These are phyloP conservation scores for Prunus fruticosa DNA, from an alignment of 306 rosid species.

Conservation along the genomic window DNA sequence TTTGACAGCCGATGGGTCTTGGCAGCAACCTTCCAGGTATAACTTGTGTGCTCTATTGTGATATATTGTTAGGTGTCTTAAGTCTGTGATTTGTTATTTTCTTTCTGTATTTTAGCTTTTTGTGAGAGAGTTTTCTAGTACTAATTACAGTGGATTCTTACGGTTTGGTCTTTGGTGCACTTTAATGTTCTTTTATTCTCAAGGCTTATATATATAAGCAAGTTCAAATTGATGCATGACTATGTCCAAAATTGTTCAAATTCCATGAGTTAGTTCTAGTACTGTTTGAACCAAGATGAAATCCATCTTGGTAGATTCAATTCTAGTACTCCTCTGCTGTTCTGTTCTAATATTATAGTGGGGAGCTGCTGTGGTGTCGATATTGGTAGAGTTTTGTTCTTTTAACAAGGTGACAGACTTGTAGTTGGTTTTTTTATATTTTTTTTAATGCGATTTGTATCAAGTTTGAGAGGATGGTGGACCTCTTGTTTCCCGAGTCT, in stretches of 20 bases:
- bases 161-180: not conserved
- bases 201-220: not conserved
- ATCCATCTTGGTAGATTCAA: not conserved
- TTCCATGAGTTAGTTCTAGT: not conserved
- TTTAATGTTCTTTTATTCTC: not conserved
- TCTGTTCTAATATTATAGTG: not conserved
- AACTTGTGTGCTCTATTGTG: not conserved
- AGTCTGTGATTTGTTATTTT: not conserved
- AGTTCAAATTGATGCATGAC: not conserved
- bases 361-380: not conserved
- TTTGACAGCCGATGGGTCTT: constrained; percentile 87
- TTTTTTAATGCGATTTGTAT: not conserved
- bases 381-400: not conserved
- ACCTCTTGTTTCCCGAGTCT: not conserved
- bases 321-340: not conserved
- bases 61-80: not conserved
- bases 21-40: constrained; percentile 89
- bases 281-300: not conserved
- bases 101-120: not conserved
- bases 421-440: not conserved
- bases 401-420: not conserved
- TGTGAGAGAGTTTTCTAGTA: not conserved
- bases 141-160: not conserved
- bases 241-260: not conserved
- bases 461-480: not conserved